Evolutionary conservation across 2,329 filamentous ascomycete species (phyloP).

Genomic region (Neurospora sp.): DNA sequence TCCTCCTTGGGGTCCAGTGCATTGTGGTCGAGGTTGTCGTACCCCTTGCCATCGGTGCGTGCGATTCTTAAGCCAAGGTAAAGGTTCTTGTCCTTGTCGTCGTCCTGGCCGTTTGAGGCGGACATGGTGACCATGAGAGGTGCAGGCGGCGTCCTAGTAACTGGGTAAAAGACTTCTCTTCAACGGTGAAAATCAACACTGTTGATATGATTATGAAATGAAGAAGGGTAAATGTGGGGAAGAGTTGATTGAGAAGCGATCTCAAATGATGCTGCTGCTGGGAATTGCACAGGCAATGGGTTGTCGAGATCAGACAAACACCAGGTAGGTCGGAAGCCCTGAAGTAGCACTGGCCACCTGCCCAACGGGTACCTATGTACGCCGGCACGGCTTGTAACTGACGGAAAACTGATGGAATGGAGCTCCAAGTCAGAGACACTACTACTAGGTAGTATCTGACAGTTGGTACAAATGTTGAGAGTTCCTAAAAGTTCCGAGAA

Average conservation of each 20-base stretch:
- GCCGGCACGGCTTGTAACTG: background rate
- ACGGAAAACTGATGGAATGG: background rate
- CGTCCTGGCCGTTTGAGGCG: conserved; percentile 3
- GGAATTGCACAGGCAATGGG: background rate
- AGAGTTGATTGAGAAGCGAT: background rate
- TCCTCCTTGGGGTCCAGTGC: conserved; percentile 16
- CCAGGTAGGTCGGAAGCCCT: background rate
- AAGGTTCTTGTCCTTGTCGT: conserved; percentile 3
- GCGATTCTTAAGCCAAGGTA: conserved; percentile 28
- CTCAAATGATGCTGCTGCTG: background rate
- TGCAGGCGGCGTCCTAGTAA: background rate
- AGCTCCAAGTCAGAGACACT: background rate
- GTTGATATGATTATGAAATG: background rate
- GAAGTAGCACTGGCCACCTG: background rate
- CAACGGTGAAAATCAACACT: background rate
- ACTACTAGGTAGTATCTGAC: background rate
- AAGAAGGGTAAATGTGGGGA: background rate
- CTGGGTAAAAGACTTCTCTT: background rate
- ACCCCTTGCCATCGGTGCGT: conserved; percentile 35
- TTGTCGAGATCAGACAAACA: background rate
- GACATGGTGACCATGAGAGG: conserved; percentile 5
- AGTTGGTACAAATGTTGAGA: background rate
- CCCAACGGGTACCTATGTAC: background rate
- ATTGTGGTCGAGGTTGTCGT: conserved; percentile 15
- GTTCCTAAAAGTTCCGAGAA: background rate